Conservation (phyloP, 2,329 filamentous ascomycete species). For the Fusarium verticillioides region DNA sequence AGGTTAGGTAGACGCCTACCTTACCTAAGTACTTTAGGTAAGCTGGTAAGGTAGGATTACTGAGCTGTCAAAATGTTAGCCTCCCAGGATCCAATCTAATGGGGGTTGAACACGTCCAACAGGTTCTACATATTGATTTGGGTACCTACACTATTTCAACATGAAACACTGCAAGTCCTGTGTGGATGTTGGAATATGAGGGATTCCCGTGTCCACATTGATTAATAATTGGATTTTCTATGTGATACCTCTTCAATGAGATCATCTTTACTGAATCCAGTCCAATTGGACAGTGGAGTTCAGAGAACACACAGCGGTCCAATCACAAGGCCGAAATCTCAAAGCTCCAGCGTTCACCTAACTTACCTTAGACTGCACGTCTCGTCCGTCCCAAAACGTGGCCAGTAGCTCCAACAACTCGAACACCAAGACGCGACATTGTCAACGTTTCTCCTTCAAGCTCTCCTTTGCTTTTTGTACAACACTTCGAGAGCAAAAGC, state of each 20-base stretch:
- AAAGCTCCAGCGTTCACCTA: conserved; percentile 25
- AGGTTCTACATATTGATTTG: not conserved
- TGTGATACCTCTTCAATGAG: not conserved
- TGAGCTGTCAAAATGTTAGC: conserved; percentile 22
- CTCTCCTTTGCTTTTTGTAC: not conserved
- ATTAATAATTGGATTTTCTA: not conserved
- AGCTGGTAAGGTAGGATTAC: not conserved
- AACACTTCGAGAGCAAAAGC: conserved; percentile 24
- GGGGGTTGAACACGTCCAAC: not conserved
- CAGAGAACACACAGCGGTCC: conserved; percentile 25
- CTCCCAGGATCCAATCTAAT: conserved; percentile 30
- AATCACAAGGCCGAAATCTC: conserved; percentile 42
- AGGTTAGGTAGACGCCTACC: not conserved
- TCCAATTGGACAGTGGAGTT: not conserved
- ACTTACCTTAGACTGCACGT: conserved; percentile 23
- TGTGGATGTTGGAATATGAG: not conserved
- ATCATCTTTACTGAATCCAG: not conserved
- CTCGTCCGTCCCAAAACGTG: conserved; percentile 35
- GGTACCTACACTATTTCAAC: not conserved
- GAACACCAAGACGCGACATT: conserved; percentile 35
- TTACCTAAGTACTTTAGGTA: not conserved
- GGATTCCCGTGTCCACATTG: not conserved
- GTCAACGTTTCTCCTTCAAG: conserved; percentile 13
- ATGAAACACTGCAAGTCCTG: not conserved
- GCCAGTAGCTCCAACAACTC: conserved; percentile 30